These are phyloP conservation scores for Cutaneotrichosporon sp. DNA, from an alignment of 1,284 basidiomycete species.

Conservation along the genomic window DNA sequence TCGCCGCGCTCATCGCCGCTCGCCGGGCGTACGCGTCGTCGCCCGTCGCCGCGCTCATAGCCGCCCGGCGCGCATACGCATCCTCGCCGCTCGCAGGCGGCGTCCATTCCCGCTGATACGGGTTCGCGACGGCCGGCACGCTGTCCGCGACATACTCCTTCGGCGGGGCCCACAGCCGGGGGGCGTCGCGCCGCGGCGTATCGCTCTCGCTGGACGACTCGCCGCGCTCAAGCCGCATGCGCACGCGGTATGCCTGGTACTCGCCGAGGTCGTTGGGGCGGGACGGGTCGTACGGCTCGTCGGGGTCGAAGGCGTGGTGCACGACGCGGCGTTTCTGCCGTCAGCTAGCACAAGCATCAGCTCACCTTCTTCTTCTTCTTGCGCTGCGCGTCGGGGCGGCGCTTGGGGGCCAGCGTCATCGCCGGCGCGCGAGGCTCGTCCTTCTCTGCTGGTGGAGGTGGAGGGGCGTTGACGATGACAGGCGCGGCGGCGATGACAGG, in stretches of 20 bases:
- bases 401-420: slow-evolving; percentile 40
- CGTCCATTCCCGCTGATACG: neutral
- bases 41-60: slow-evolving; percentile 17
- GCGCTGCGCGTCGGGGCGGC: slow-evolving; percentile 6
- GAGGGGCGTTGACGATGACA: slow-evolving; percentile 9
- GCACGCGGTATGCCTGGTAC: slow-evolving; percentile 49
- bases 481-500: slow-evolving; percentile 21
- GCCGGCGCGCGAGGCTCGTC: slow-evolving; percentile 36
- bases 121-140: neutral
- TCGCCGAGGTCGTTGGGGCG: slow-evolving; percentile 53
- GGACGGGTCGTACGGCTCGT: slow-evolving; percentile 52
- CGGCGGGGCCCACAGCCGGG: slow-evolving; percentile 50
- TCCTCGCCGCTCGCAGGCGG: neutral
- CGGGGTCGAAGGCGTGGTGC: slow-evolving; percentile 48
- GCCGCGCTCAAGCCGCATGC: slow-evolving; percentile 39
- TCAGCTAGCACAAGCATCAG: neutral
- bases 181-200: slow-evolving; percentile 48
- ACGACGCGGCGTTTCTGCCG: slow-evolving; percentile 22
- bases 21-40: slow-evolving; percentile 32
- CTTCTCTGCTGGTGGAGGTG: neutral
- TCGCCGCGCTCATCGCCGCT: neutral
- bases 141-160: slow-evolving; percentile 31
- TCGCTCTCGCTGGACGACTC: slow-evolving; percentile 41
- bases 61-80: slow-evolving; percentile 26
- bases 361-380: slow-evolving; percentile 46